Evolutionary conservation across 2,329 filamentous ascomycete species (phyloP), one percentile per base, ranked within the genome.

Genomic region (Sporothrix schenckii): DNA sequence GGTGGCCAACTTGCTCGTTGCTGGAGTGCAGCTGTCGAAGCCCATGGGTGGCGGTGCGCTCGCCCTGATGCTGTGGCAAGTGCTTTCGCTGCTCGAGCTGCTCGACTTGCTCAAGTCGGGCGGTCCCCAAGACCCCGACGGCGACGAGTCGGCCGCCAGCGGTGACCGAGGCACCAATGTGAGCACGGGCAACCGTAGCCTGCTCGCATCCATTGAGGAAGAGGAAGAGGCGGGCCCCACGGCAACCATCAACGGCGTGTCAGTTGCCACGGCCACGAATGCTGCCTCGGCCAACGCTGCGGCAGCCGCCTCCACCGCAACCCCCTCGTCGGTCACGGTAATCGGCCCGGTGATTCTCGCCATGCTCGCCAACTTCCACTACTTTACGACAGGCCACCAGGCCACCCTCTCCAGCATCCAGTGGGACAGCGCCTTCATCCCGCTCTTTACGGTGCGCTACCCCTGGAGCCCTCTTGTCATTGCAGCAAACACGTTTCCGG

Each of bases 301-400:
- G 30, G 50, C 58, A 10, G 13, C 19, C 9, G 16, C 65, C 10
- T 27, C 86, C 5, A 53, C 61, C 13, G 97, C 52, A 93, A 89
- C 21, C 81, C 97, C 14, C 4, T 98, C 63, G 47, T 63, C 68
- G 10, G 52, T 72, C 7, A 89, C 89, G 58, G 85, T 93, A 7
- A 91, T 98, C 75, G 94, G 93, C 0, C 94, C 95, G 24, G 83
- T 95, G 52, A 85, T 96, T 73, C 87, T 98, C 34, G 94, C 89
- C 13, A 82, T 98, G n/a, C 87, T 99, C 0, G 95, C 94, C 72
- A 93, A 91, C 76, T 97, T 94, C 80, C 90, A 97, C 83, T 99
- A 90, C 83, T 99, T 99, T 88, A 97, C 97, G 78, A 99, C 95
- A 0, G 95, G 95, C 72, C 95, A 99, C 80, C 94, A 98, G 80